These are phyloP conservation scores for Achaetomiella virescens DNA, from an alignment of 495 filamentous ascomycete species.

Conservation along the genomic window DNA sequence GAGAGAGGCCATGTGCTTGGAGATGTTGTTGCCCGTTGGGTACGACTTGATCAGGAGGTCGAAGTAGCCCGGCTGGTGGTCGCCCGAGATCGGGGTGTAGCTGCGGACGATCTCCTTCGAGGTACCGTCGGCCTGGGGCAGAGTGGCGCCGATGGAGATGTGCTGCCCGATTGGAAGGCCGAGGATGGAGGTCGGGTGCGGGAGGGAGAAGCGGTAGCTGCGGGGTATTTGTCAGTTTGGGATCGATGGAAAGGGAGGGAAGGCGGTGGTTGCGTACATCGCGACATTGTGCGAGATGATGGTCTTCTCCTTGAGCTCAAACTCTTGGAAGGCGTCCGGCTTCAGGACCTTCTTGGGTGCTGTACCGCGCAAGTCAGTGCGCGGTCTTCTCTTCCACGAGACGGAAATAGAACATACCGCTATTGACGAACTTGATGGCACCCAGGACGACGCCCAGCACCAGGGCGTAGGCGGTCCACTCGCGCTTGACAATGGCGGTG, in stretches of 20 bases:
- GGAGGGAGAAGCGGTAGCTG: constrained; percentile 86
- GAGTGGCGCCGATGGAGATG: constrained; percentile 83
- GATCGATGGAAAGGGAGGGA: neutral
- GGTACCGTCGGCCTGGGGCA: constrained; percentile 56
- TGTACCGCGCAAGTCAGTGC: constrained; percentile 29
- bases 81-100: constrained; percentile 93
- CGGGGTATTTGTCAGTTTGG: neutral
- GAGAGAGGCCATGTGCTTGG: constrained; percentile 76
- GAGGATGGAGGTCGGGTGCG: constrained; percentile 69
- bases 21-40: constrained; percentile 95
- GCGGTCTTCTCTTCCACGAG: constrained; percentile 19
- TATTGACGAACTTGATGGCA: constrained; percentile 56
- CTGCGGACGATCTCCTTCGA: constrained; percentile 88
- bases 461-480: constrained; percentile 71
- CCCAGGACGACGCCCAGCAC: constrained; percentile 54
- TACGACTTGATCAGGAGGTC: constrained; percentile 97
- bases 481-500: constrained; percentile 65
- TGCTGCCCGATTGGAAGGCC: constrained; percentile 97
- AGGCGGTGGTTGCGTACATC: constrained; percentile 48
- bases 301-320: constrained; percentile 83
- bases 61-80: constrained; percentile 88
- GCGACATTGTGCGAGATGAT: constrained; percentile 94
- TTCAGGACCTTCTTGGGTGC: constrained; percentile 77
- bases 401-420: constrained; percentile 37
- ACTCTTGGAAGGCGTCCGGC: constrained; percentile 80